Conservation (phyloP, 2,329 filamentous ascomycete species). For the Ascomycota sp. region DNA sequence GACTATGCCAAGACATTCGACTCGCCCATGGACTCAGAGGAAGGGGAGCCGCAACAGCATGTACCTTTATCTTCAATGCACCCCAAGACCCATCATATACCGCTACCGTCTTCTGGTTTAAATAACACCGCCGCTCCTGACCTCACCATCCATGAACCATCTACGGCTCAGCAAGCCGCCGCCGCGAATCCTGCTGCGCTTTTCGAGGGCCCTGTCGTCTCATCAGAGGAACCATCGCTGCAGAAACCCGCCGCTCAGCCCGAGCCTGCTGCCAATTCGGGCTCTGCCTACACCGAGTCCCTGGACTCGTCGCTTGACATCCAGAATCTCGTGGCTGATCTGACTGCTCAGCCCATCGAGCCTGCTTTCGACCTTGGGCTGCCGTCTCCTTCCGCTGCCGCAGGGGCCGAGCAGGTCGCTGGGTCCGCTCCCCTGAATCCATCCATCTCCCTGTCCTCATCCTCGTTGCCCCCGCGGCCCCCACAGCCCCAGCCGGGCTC, state of each 20-base stretch:
- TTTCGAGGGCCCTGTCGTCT: constrained; percentile 6
- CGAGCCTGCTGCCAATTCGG: constrained; percentile 9
- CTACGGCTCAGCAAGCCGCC: constrained; percentile 5
- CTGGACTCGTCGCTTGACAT: constrained; percentile 15
- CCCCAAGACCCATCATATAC: constrained; percentile 20
- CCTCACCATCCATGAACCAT: constrained; percentile 8
- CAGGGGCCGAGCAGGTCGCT: constrained; percentile 8
- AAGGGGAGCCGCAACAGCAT: constrained; percentile 14
- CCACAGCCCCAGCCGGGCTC: constrained; percentile 17
- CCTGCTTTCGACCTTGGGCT: constrained; percentile 10
- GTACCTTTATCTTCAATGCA: constrained; percentile 16
- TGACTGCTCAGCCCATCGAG: constrained; percentile 14
- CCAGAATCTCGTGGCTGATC: constrained; percentile 19
- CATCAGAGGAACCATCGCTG: constrained; percentile 2
- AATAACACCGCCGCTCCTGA: constrained; percentile 9
- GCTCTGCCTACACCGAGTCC: constrained; percentile 9
- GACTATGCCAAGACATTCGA: constrained; percentile 29
- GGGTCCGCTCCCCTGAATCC: constrained; percentile 10
- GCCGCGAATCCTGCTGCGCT: constrained; percentile 5
- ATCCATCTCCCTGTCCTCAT: constrained; percentile 13
- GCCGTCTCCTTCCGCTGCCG: constrained; percentile 6
- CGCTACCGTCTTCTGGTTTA: constrained; percentile 17
- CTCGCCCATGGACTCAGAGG: constrained; percentile 19
- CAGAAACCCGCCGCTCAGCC: constrained; percentile 5
- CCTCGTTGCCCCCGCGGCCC: constrained; percentile 25